Evolutionary conservation across 2,329 filamentous ascomycete species (phyloP), one percentile per base, ranked within the genome.

Genomic region (Ophiostoma pallidulum): DNA sequence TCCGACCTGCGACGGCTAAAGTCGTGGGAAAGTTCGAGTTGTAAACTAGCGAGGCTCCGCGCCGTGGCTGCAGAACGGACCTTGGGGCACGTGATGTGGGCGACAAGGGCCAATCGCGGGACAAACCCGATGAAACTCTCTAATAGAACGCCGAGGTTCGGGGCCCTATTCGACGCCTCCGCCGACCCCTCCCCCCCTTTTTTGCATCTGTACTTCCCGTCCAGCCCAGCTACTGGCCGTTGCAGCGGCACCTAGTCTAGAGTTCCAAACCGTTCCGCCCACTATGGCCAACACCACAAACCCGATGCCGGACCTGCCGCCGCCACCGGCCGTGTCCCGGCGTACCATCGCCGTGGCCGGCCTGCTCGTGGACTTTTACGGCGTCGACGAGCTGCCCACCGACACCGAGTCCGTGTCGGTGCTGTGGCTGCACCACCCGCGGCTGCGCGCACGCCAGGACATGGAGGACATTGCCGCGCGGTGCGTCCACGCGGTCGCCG

Each of bases 351-450:
- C 80, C 51, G 85, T 97, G 62, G 80, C 84, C 37, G 89, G 89
- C 40, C 78, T 96, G 46, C 72, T 85, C 9, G 79, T 84, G 42
- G 85, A 86, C 51, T 73, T 95, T 50, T 90, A 90, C 64, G 90
- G 91, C 16, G 76, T 95, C 2, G 68, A 80, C 26, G 86, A 95
- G 60, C 73, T 95, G 0, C 45, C 70, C 0, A 49, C 61, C 3
- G 60, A 70, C 8, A 64, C 69, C 16, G 65, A 72, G 13, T 68
- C 73, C 4, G 69, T 94, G 31, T 81, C 88, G 20, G 86, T 85
- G 58, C 76, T 97, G n/a, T 96, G 90, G 87, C 80, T 97, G 12
- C 77, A 96, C 16, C 89, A 97, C 61, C 86, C 86, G 3, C 79
- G 92, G 20, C 73, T 84, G 0, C 74, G 82, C 46, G 78, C 71